Conservation (phyloP, 2,329 filamentous ascomycete genomes). For the Sporothrix dimorphospora region DNA sequence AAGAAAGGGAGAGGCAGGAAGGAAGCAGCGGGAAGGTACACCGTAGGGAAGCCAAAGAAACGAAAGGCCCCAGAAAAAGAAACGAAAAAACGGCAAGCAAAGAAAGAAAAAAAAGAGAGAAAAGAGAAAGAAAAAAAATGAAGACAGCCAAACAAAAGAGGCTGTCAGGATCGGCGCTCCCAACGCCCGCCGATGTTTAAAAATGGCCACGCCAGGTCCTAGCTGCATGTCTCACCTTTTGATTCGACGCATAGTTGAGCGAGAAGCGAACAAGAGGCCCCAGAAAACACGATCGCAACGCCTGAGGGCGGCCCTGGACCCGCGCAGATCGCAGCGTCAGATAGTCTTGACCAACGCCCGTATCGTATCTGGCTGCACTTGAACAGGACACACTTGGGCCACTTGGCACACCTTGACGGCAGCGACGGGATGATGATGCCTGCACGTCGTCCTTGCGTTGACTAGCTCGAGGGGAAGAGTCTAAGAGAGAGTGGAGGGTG, state of each 20-base stretch:
- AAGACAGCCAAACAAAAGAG: background rate
- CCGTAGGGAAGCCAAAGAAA: too few species aligned
- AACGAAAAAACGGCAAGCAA: background rate
- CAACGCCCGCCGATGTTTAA: background rate
- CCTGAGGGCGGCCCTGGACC: too few species aligned
- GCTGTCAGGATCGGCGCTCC: background rate
- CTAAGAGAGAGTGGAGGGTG: constrained; percentile 1
- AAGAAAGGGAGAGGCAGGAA: background rate
- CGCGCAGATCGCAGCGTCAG: constrained; percentile 13
- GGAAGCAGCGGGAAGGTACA: background rate
- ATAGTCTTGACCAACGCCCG: background rate
- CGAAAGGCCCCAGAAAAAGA: background rate
- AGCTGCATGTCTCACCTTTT: constrained; percentile 18
- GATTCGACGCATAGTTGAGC: constrained; percentile 1
- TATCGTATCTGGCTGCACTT: background rate
- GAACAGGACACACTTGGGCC: too few species aligned
- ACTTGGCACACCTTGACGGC: constrained; percentile 2
- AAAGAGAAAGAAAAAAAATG: background rate
- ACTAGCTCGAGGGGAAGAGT: constrained; percentile 10
- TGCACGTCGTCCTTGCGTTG: constrained; percentile 20
- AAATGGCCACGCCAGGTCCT: background rate
- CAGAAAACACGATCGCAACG: background rate
- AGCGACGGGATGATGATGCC: constrained; percentile 10
- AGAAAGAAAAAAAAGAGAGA: background rate
- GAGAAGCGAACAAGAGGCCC: background rate